phyloP scores from a whole-genome alignment of 202 grass and related monocot genomes.

The Tripidium arundinaceum region DNA sequence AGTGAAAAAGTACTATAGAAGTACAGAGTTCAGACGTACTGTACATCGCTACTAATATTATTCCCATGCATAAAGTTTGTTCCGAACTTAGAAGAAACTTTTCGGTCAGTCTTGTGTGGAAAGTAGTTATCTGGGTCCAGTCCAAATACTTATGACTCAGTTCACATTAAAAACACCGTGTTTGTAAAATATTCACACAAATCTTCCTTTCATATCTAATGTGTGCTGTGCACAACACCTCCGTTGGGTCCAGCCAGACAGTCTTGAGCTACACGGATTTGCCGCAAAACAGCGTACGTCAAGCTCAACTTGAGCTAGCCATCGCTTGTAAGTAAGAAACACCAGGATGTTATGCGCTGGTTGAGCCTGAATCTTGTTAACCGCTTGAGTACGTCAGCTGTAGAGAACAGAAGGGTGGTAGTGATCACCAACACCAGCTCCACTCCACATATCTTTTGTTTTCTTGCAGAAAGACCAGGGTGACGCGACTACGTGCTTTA shows the following conservation, averaged over 20 bases:
- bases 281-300: background rate
- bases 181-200: background rate
- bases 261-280: background rate
- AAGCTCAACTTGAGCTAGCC: slow-evolving; percentile 2
- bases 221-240: background rate
- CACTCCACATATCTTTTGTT: background rate
- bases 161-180: background rate
- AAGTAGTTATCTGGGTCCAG: background rate
- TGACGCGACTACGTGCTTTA: background rate
- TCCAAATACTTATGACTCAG: background rate
- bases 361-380: background rate
- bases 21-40: background rate
- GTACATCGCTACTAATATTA: background rate
- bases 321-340: slow-evolving; percentile 18
- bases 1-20: background rate
- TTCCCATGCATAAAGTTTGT: too few relatives aligned
- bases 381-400: slow-evolving; percentile 11
- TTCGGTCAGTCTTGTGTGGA: background rate
- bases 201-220: background rate
- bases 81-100: too few relatives aligned
- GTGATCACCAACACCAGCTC: background rate
- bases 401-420: background rate
- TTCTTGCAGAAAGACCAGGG: background rate
- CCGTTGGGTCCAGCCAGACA: background rate
- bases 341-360: slow-evolving; percentile 10